Percentiles rank a stretch among this genome's conserved stretches.
Conservation (phyloP, 257 asterid species). For the Catharanthus roseus region DNA sequence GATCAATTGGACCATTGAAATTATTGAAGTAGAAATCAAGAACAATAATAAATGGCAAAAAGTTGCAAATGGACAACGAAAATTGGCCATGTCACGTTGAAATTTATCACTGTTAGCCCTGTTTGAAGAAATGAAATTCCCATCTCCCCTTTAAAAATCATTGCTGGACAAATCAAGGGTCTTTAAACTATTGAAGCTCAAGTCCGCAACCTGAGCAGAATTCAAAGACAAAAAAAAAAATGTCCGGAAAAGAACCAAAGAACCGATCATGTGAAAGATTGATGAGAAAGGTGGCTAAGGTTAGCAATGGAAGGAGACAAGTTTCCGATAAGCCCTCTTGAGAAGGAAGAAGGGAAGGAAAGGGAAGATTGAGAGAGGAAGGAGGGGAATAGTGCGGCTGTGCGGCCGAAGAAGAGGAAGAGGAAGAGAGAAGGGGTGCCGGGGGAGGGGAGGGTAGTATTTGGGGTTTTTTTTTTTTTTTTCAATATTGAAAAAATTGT, state of each 20-base stretch:
- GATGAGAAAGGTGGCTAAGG: slow-evolving; percentile 40
- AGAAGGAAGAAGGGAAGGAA: too few relatives aligned
- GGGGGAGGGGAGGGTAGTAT: too few relatives aligned
- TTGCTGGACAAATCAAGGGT: slow-evolving; percentile 61
- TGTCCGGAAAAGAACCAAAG: slow-evolving; percentile 56
- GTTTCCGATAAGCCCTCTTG: slow-evolving; percentile 46
- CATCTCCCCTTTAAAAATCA: slow-evolving; percentile 49
- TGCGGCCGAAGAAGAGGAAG: too few relatives aligned
- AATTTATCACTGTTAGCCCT: slow-evolving; percentile 37
- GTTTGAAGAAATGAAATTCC: slow-evolving; percentile 36
- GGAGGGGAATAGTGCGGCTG: too few relatives aligned
- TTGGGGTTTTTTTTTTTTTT: too few relatives aligned
- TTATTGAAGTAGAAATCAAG: slow-evolving; percentile 72
- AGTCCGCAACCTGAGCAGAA: slow-evolving; percentile 37
- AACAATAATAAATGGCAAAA: slow-evolving; percentile 28
- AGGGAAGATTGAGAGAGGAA: too few relatives aligned
- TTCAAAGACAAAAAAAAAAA: slow-evolving; percentile 39
- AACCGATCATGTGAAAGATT: slow-evolving; percentile 52
- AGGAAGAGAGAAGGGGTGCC: too few relatives aligned
- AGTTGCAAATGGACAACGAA: slow-evolving; percentile 47
- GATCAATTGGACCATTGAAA: slow-evolving; percentile 45
- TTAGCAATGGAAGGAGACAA: slow-evolving; percentile 39
- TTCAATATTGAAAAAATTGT: too few relatives aligned
- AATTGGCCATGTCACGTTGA: slow-evolving; percentile 60
- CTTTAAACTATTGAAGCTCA: slow-evolving; percentile 61